These are phyloP conservation scores for Dioscorea cayenensis DNA, from an alignment of 116 monocot genomes.

Conservation along the genomic window DNA sequence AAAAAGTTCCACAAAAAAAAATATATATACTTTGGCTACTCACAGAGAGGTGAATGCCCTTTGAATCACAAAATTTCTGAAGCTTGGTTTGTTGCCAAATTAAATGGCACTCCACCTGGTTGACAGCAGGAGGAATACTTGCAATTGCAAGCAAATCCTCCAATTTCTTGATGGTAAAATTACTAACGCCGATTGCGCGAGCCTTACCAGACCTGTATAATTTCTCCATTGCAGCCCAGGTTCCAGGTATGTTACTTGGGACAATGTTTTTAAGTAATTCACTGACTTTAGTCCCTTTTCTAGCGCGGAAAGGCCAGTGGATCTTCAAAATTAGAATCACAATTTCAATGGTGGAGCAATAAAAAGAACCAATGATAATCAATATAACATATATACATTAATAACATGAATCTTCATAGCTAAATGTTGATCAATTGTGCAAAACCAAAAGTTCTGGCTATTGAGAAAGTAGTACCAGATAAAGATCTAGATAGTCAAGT, in stretches of 20 bases:
- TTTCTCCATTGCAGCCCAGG: constrained; percentile 68
- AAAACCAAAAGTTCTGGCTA: not conserved
- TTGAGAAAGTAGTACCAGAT: constrained; percentile 30
- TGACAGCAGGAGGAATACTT: constrained; percentile 55
- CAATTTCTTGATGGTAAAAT: constrained; percentile 67
- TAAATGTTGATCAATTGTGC: not conserved
- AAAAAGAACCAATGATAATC: not conserved
- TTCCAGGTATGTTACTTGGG: constrained; percentile 50
- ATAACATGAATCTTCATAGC: not conserved
- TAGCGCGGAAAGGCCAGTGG: constrained; percentile 53
- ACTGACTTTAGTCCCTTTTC: constrained; percentile 24
- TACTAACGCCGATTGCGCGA: constrained; percentile 66
- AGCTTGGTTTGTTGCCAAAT: constrained; percentile 58
- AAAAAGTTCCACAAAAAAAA: not conserved
- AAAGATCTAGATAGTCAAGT: constrained; percentile 64
- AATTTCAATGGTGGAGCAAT: not conserved
- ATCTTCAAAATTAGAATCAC: constrained; percentile 18
- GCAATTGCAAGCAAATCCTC: constrained; percentile 47
- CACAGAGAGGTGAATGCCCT: constrained; percentile 61
- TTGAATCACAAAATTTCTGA: constrained; percentile 34
- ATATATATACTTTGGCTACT: constrained; percentile 13
- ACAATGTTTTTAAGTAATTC: constrained; percentile 34
- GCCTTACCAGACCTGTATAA: constrained; percentile 54
- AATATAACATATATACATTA: not conserved
- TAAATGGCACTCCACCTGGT: constrained; percentile 78